Base-by-base conservation (phyloP, 2,329 filamentous ascomycete genomes). In the Colletotrichum chlorophyti region DNA sequence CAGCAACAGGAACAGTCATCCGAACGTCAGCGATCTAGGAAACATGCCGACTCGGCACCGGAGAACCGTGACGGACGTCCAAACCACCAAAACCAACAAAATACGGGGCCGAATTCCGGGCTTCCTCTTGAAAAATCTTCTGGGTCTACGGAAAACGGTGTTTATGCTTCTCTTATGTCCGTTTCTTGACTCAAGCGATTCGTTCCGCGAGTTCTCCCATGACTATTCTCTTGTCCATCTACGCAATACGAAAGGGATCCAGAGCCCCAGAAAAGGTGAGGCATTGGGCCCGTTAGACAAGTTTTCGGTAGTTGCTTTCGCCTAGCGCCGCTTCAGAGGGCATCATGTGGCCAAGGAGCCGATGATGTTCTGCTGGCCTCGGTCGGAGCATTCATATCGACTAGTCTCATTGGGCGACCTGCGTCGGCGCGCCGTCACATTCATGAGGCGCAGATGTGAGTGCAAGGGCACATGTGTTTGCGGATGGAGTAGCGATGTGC, bases 31-130 rank as follows among this genome's bases (percentile, higher is more conserved):
- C 15, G 17, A 31, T 14, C 34, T 26, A 21, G 46, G 12, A 23
- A 21, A 15, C 24, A 8, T 40, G 46, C 46, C 46, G 46, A 40
- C 15, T 49, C 46, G 46, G 46, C 46, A 49, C 46, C 46, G 34
- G 5, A n/a, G 17, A 10, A 10, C 34, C 34, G 24, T 23, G 24
- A 26, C 35, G 24, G 46, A 17, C 34, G 6, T 21, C 35, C 35
- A 11, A 38, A 38, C 35, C 35, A 21, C 35, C 35, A 38, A 38
- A 12, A 38, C 17, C 14, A 29, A 26, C 17, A 14, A 37, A 21
- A 38, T 9, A 21, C 17, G 46, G 46, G 40, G 46, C 17, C 46
- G 12, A 23, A 40, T 14, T 10, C 32, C 46, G 45, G 34, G n/a
- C n/a, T n/a, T n/a, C n/a, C n/a, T n/a, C n/a, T n/a, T n/a, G n/a